These are phyloP conservation scores for Salix purpurea DNA, from an alignment of 345 rosid genomes.

Conservation along the genomic window DNA sequence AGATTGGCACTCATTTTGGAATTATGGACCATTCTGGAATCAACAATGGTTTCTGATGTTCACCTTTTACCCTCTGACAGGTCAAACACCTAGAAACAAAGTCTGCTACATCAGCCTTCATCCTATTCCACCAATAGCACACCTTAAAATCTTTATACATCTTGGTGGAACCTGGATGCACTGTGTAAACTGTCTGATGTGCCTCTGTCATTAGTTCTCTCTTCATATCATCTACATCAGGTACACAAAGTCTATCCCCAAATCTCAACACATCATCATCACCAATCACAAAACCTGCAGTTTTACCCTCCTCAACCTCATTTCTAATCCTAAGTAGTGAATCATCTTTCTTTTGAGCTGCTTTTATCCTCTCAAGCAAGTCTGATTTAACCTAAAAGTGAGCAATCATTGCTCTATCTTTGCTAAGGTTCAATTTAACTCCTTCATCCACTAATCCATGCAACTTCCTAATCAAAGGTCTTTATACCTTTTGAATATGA, in stretches of 20 bases:
- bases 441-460: not conserved
- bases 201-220: too few species aligned
- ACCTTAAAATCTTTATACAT: too few species aligned
- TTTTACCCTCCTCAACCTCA: not conserved
- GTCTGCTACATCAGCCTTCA: not conserved
- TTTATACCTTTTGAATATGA: not conserved
- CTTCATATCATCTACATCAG: too few species aligned
- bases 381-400: not conserved
- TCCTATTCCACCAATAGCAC: not conserved
- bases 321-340: not conserved
- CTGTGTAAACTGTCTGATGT: too few species aligned
- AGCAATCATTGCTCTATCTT: too few species aligned
- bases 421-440: fast-evolving
- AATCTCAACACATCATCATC: too few species aligned
- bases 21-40: too few species aligned
- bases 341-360: not conserved
- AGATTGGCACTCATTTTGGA: not conserved
- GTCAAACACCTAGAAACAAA: not conserved
- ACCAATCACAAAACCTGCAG: not conserved
- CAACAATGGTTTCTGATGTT: not conserved
- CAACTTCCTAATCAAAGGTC: not conserved
- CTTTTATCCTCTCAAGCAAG: not conserved
- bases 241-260: too few species aligned
- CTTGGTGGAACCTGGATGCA: too few species aligned
- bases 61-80: not conserved